Percentiles rank a stretch among this genome's conserved stretches.
These are phyloP conservation scores for Solanum sejunctum DNA, from an alignment of 257 asterid genomes.

Conservation along the genomic window DNA sequence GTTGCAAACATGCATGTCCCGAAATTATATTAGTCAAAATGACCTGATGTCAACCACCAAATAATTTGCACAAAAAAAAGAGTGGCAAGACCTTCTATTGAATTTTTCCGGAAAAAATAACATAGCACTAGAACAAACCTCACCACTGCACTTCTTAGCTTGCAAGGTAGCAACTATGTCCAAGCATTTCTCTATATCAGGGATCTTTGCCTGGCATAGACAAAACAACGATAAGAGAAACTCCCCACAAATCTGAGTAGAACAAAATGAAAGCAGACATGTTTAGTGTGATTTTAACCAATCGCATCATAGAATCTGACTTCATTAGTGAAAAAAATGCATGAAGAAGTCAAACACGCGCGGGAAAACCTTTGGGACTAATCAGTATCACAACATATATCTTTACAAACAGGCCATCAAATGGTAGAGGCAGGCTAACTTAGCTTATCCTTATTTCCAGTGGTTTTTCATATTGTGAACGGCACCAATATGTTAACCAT, in stretches of 20 bases:
- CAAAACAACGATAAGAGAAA: background rate
- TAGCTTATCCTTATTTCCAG: background rate
- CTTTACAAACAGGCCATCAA: background rate
- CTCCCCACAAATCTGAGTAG: background rate
- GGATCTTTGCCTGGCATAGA: conserved; percentile 69
- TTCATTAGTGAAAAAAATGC: background rate
- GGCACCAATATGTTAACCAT: background rate
- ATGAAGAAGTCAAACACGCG: background rate
- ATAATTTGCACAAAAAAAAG: background rate
- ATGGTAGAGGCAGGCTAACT: background rate
- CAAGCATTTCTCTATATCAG: conserved; percentile 87
- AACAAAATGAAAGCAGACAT: background rate
- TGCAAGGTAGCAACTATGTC: conserved; percentile 70
- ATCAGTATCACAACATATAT: background rate
- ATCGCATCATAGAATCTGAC: background rate
- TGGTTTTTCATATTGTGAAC: background rate
- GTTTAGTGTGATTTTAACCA: background rate
- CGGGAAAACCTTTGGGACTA: background rate
- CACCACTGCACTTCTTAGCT: conserved; percentile 70
- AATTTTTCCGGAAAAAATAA: background rate
- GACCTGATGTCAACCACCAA: background rate
- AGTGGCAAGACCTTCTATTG: background rate
- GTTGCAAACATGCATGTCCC: background rate
- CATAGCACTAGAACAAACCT: conserved; percentile 50
- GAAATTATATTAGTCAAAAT: background rate